phyloP scores from a whole-genome alignment of 116 monocot species.

The Trichopus zeylanicus region DNA sequence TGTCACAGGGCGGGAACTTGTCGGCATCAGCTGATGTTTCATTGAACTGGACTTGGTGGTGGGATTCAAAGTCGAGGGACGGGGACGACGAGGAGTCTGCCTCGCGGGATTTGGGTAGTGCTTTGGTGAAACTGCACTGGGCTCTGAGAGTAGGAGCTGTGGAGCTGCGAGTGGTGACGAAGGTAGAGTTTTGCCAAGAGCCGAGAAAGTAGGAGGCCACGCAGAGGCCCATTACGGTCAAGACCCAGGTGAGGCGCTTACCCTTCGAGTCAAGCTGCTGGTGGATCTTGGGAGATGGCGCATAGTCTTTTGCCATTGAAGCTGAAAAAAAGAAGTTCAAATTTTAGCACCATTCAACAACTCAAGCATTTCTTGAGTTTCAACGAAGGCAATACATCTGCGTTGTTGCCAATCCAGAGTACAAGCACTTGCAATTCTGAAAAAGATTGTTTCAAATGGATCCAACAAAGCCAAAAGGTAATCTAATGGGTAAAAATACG shows the following conservation, averaged over 20 bases:
- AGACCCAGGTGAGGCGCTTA: slow-evolving; percentile 12
- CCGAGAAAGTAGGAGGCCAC: slow-evolving; percentile 24
- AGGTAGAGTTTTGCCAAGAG: slow-evolving; percentile 19
- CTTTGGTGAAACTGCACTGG: background rate
- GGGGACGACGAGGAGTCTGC: background rate
- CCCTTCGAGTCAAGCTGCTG: slow-evolving; percentile 16
- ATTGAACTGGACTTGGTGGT: slow-evolving; percentile 26
- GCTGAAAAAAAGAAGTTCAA: slow-evolving; percentile 18
- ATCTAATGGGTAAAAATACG: too few species aligned
- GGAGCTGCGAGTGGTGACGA: background rate
- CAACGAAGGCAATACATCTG: too few species aligned
- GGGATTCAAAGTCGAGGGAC: slow-evolving; percentile 44
- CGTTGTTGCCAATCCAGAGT: too few species aligned
- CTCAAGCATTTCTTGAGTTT: too few species aligned
- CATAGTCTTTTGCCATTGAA: slow-evolving; percentile 29
- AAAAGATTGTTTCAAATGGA: too few species aligned
- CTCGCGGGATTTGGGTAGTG: background rate
- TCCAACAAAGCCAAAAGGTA: too few species aligned
- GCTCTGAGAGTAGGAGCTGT: background rate
- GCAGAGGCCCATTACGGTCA: slow-evolving; percentile 21
- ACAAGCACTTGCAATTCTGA: too few species aligned
- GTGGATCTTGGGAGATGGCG: slow-evolving; percentile 16
- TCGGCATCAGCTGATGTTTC: slow-evolving; percentile 2
- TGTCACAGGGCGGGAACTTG: slow-evolving; percentile 34
- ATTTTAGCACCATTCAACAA: slow-evolving; percentile 11